These are phyloP conservation scores for Golovinomyces cichoracearum DNA, from an alignment of 2,329 filamentous ascomycete species.

Conservation along the genomic window DNA sequence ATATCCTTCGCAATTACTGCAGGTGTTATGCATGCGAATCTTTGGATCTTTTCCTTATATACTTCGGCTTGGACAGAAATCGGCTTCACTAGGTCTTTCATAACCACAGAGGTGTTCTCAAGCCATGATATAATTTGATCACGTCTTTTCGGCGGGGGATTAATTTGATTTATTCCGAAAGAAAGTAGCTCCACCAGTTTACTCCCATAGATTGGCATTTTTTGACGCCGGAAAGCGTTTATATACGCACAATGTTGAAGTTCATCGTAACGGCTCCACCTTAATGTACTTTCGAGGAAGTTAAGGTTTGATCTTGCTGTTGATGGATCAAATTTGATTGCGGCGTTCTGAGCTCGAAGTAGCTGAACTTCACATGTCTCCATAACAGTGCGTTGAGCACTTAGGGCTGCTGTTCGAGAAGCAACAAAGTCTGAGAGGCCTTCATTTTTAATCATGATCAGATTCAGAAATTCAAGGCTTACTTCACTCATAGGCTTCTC, in stretches of 20 bases:
- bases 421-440: slow-evolving; percentile 28
- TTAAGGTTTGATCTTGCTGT: slow-evolving; percentile 43
- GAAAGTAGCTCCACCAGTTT: slow-evolving; percentile 52
- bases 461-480: slow-evolving; percentile 51
- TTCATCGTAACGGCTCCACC: slow-evolving; percentile 48
- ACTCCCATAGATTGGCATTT: slow-evolving; percentile 56
- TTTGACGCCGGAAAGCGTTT: slow-evolving; percentile 56
- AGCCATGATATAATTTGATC: slow-evolving; percentile 47
- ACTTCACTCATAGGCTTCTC: slow-evolving; percentile 35
- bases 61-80: slow-evolving; percentile 44
- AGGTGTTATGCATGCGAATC: slow-evolving; percentile 82
- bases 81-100: slow-evolving; percentile 45
- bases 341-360: slow-evolving; percentile 28
- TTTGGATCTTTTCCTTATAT: slow-evolving; percentile 51
- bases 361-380: slow-evolving; percentile 48
- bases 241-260: slow-evolving; percentile 58
- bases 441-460: slow-evolving; percentile 49
- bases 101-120: slow-evolving; percentile 36
- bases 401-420: slow-evolving; percentile 35
- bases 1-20: slow-evolving; percentile 63
- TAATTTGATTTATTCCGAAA: slow-evolving; percentile 31
- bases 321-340: slow-evolving; percentile 32
- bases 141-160: slow-evolving; percentile 33
- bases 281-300: slow-evolving; percentile 44
- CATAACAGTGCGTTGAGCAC: slow-evolving; percentile 41